Evolutionary conservation across 2,329 filamentous ascomycete species (phyloP).

Genomic region (Phaeomoniella chlamydospora): DNA sequence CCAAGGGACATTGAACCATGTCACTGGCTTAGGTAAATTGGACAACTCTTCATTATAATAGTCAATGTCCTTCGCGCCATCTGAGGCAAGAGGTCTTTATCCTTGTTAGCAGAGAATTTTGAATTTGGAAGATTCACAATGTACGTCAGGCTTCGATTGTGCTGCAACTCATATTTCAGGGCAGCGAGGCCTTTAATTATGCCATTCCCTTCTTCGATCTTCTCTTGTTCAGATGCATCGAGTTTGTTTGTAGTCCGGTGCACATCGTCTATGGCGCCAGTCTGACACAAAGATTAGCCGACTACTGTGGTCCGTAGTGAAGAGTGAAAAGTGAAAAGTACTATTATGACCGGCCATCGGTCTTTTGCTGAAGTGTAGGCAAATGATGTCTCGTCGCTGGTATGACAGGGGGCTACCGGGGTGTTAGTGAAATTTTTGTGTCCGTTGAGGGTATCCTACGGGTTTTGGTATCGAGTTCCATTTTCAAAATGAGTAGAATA

Average conservation of each 20-base stretch:
- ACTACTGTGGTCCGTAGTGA: conserved; percentile 7
- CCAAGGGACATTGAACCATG: conserved; percentile 80
- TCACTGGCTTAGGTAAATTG: conserved; percentile 36
- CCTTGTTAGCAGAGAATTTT: conserved; percentile 1
- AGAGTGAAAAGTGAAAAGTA: conserved; percentile 25
- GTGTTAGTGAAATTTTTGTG: background rate
- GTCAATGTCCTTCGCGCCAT: conserved; percentile 60
- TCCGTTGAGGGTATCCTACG: background rate
- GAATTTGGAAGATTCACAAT: conserved; percentile 12
- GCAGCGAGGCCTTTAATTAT: conserved; percentile 66
- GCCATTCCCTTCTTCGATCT: conserved; percentile 66
- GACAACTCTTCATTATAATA: conserved; percentile 78
- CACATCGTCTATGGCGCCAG: conserved; percentile 86
- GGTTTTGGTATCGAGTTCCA: background rate
- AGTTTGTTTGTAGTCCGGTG: conserved; percentile 43
- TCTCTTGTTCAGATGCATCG: conserved; percentile 43
- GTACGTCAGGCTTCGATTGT: conserved; percentile 67
- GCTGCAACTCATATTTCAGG: conserved; percentile 90
- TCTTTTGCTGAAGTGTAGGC: conserved; percentile 72
- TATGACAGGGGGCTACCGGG: conserved; percentile 56
- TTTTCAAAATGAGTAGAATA: too few species aligned
- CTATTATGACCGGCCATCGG: conserved; percentile 87
- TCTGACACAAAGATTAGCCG: conserved; percentile 36
- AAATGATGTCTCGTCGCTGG: conserved; percentile 73
- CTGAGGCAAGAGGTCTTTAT: conserved; percentile 55